Conservation (phyloP, 495 filamentous ascomycete genomes). For the Podospora bellae-mahoneyi region DNA sequence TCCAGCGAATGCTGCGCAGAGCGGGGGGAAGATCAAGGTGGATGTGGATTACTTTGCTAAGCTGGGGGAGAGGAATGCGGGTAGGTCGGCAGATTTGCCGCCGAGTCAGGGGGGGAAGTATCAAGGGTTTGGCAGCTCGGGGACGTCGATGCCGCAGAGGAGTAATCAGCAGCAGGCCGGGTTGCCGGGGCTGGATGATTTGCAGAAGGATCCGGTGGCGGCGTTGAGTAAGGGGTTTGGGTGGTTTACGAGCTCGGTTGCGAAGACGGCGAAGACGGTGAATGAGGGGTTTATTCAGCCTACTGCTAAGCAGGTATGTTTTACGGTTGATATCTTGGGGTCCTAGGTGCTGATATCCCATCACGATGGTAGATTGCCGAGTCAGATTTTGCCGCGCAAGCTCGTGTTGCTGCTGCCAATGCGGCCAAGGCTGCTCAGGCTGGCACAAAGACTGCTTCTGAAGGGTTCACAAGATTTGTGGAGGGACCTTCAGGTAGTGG, state of each 20-base stretch:
- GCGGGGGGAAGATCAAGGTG: slow-evolving; percentile 49
- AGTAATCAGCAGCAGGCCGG: slow-evolving; percentile 37
- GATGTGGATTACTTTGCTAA: slow-evolving; percentile 88
- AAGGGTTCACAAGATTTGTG: slow-evolving; percentile 77
- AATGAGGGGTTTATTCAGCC: slow-evolving; percentile 89
- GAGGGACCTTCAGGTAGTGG: slow-evolving; percentile 50
- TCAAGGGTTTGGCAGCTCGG: slow-evolving; percentile 75
- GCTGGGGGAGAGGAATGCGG: slow-evolving; percentile 74
- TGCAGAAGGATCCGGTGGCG: slow-evolving; percentile 86
- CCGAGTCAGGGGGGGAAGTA: slow-evolving; percentile 92
- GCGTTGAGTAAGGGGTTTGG: slow-evolving; percentile 90
- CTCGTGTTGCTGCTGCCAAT: slow-evolving; percentile 63
- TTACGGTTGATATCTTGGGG: background rate
- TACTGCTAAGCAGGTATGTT: slow-evolving; percentile 74
- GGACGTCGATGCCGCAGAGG: slow-evolving; percentile 44
- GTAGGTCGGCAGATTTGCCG: slow-evolving; percentile 66
- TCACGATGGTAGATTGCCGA: slow-evolving; percentile 60
- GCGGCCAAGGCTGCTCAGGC: slow-evolving; percentile 58
- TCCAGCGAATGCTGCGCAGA: slow-evolving; percentile 43
- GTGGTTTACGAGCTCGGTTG: slow-evolving; percentile 84
- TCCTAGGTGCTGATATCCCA: too few relatives aligned
- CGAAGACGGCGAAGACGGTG: slow-evolving; percentile 81
- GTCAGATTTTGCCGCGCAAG: slow-evolving; percentile 83
- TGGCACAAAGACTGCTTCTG: slow-evolving; percentile 67
- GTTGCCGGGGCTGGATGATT: slow-evolving; percentile 69